These are phyloP conservation scores for Schizochytrium sp. DNA, from an alignment of 108 stramenopile species.

Conservation along the genomic window DNA sequence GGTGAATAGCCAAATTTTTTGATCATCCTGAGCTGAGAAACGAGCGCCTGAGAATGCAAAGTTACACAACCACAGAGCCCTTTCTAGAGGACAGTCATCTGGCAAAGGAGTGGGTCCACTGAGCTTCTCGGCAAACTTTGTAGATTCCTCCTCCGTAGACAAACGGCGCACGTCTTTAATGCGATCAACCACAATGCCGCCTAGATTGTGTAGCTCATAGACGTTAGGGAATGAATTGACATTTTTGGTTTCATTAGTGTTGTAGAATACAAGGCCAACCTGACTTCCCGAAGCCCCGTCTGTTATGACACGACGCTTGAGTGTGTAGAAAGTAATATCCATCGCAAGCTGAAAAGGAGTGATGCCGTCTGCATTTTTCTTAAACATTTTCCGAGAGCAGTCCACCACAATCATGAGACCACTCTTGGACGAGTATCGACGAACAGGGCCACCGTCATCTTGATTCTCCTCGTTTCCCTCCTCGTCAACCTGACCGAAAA, in stretches of 20 bases:
- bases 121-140: not conserved
- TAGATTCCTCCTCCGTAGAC: not conserved
- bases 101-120: conserved; percentile 22
- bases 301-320: conserved; percentile 32
- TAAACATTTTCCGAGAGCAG: conserved; percentile 18
- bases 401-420: conserved; percentile 54
- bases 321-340: conserved; percentile 6
- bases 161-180: conserved; percentile 2
- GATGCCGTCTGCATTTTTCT: not conserved
- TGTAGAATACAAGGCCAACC: conserved; percentile 41
- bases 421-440: conserved; percentile 40
- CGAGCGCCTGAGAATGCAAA: conserved; percentile 25
- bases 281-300: conserved; percentile 2
- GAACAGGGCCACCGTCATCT: not conserved
- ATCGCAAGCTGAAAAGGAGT: conserved; percentile 32
- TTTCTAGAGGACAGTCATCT: conserved; percentile 45
- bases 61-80: conserved; percentile 43
- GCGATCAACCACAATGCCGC: conserved; percentile 3
- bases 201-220: not conserved
- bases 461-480: not conserved
- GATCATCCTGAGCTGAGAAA: conserved; percentile 22
- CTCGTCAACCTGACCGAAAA: conserved; percentile 18
- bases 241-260: conserved; percentile 51
- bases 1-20: conserved; percentile 58
- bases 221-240: conserved; percentile 13